Conservation (phyloP, 768 basidiomycete genomes). For the Lepiota brunneoincarnata region DNA sequence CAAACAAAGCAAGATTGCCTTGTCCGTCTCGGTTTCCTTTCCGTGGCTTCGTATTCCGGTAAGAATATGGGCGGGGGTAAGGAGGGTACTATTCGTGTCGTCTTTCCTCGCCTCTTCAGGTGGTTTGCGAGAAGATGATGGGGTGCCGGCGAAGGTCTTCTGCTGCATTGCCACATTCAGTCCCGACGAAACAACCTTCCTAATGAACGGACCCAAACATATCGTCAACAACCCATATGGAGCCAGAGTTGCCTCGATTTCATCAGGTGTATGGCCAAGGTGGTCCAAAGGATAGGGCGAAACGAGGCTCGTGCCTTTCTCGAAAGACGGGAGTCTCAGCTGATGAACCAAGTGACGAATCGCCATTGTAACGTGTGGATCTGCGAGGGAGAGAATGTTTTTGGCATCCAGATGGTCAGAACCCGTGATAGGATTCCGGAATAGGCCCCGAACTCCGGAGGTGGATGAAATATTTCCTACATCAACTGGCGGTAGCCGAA, state of each 20-base stretch:
- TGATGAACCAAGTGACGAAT: conserved; percentile 20
- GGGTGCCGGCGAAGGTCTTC: conserved; percentile 19
- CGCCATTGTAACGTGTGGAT: conserved; percentile 31
- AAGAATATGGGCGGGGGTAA: conserved; percentile 45
- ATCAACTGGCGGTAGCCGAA: conserved; percentile 29
- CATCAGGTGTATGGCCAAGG: conserved; percentile 22
- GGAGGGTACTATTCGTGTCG: conserved; percentile 20
- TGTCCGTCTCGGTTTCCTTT: background rate
- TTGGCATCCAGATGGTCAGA: background rate
- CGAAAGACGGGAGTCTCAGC: conserved; percentile 5
- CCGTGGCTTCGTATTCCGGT: conserved; percentile 27
- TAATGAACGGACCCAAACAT: conserved; percentile 30
- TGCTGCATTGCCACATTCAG: conserved; percentile 33
- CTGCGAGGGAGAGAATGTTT: conserved; percentile 24
- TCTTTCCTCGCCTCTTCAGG: conserved; percentile 15
- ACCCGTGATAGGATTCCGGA: background rate
- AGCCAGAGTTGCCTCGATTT: conserved; percentile 34
- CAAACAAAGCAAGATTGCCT: conserved; percentile 27
- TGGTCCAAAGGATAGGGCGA: conserved; percentile 24
- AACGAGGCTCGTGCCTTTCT: conserved; percentile 9
- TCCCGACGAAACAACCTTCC: conserved; percentile 33
- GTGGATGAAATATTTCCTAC: conserved; percentile 4
- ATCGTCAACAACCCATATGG: conserved; percentile 40
- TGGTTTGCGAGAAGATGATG: conserved; percentile 13
- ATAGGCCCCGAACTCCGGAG: background rate